Percentiles rank a stretch among this genome's conserved stretches.
These are phyloP conservation scores for Tylopilus intermedius DNA, from an alignment of 768 basidiomycete genomes.

Conservation along the genomic window DNA sequence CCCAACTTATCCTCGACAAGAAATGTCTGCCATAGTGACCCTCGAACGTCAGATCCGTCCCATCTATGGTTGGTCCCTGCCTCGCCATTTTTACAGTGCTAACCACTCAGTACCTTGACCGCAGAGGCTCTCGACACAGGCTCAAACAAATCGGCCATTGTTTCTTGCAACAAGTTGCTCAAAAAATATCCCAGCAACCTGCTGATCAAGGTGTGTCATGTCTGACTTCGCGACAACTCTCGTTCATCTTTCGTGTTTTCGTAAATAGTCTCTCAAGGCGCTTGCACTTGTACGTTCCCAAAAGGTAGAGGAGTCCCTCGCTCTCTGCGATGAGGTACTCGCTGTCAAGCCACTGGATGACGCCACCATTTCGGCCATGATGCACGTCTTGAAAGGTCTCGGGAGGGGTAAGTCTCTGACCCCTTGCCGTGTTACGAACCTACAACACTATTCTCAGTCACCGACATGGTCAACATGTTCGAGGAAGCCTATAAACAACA, in stretches of 20 bases:
- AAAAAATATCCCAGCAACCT: conserved; percentile 78
- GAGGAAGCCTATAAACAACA: conserved; percentile 82
- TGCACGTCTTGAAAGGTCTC: conserved; percentile 75
- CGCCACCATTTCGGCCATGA: conserved; percentile 70
- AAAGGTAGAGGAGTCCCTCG: conserved; percentile 79
- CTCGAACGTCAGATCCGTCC: conserved; percentile 81
- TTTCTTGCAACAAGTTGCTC: conserved; percentile 80
- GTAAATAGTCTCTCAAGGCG: conserved; percentile 68
- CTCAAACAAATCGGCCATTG: conserved; percentile 81
- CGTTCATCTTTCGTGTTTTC: conserved; percentile 10
- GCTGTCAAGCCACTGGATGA: conserved; percentile 70
- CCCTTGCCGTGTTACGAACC: neutral
- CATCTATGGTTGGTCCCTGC: conserved; percentile 61
- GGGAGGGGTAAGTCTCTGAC: conserved; percentile 50
- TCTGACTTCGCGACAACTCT: neutral
- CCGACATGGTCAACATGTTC: conserved; percentile 79
- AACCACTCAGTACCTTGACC: neutral
- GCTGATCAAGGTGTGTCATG: conserved; percentile 54
- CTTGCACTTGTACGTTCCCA: conserved; percentile 79
- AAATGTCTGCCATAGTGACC: conserved; percentile 50
- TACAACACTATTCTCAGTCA: conserved; percentile 38
- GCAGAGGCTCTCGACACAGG: conserved; percentile 82
- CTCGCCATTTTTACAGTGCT: neutral
- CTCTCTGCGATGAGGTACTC: conserved; percentile 76
- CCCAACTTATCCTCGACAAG: conserved; percentile 1